phyloP scores from a whole-genome alignment of 2,329 filamentous ascomycete genomes.

The Emericellopsis cladophorae region DNA sequence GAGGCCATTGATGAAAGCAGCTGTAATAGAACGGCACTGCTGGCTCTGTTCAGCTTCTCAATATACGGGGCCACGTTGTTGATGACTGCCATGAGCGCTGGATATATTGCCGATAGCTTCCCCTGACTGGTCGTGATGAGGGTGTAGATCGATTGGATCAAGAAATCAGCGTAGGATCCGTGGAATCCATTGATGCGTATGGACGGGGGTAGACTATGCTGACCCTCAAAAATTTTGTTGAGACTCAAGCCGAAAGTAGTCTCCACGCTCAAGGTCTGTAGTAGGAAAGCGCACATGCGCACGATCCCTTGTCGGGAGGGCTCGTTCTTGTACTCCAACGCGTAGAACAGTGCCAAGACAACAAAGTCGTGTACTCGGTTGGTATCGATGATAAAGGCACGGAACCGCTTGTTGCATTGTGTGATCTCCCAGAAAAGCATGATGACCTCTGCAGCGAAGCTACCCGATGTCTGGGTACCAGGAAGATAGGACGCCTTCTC shows the following conservation, averaged over 20 bases:
- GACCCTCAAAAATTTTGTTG: conserved; percentile 78
- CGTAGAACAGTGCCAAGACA: conserved; percentile 82
- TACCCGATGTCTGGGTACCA: conserved; percentile 64
- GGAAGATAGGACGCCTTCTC: conserved; percentile 81
- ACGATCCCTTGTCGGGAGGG: conserved; percentile 82
- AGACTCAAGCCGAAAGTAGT: conserved; percentile 80
- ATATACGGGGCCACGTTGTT: conserved; percentile 86
- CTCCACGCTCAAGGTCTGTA: conserved; percentile 92
- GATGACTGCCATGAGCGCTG: conserved; percentile 80
- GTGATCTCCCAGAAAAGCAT: conserved; percentile 96
- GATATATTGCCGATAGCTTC: conserved; percentile 81
- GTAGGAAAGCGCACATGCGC: conserved; percentile 91
- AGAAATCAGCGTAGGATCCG: conserved; percentile 85
- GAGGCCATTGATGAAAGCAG: conserved; percentile 87
- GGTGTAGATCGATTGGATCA: conserved; percentile 88
- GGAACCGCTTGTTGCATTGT: conserved; percentile 95
- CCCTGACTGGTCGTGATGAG: conserved; percentile 87
- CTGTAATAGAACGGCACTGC: conserved; percentile 74
- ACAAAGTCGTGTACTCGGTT: conserved; percentile 88
- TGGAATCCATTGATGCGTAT: conserved; percentile 77
- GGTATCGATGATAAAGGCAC: conserved; percentile 93
- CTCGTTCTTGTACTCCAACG: conserved; percentile 78
- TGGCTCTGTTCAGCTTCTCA: conserved; percentile 59
- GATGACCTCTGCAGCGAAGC: conserved; percentile 89
- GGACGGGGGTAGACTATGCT: conserved; percentile 71